Base-by-base conservation (phyloP, 305 asterid genomes). In the Fraxinus baroniana region DNA sequence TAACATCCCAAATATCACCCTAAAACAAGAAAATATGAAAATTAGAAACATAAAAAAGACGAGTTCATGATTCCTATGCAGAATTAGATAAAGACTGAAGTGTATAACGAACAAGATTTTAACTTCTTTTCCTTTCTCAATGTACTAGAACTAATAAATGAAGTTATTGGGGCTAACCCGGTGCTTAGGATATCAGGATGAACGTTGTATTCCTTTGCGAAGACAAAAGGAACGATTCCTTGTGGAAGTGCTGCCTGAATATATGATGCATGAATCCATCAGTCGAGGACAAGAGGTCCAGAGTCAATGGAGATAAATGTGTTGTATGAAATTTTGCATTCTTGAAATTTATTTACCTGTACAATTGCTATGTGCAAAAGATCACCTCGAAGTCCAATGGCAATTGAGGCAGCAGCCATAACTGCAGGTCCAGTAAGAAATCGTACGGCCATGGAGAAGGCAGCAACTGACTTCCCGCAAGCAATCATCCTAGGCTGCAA, bases 181-280 rank as follows among this genome's bases (percentile, higher is more conserved):
- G 99, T 95, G 94, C 98, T 94, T 0, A 95, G 95, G 55, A 95
- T 94, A 74, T 92, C 97, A 4, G 99, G 99, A 88, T 95, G 98
- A 17, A 95, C 97, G 75, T 87, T 89, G 88, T 95, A 95, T 77
- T 95, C 99, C 88, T 24, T 24, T 24, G 26, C 26, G 26, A 24
- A 24, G 26, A 24, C 26, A 24, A 24, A 24, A 24, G 26, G 98
- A 36, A 93, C 98, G 3, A 95, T 95, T 24, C 99, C 99, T 83
- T 95, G 99, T 0, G 99, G 99, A 32, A 95, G 92, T 78, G 99
- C 93, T 55, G 99, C 99, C 99, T 94, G 89, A 6, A 82, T 49
- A 77, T 15, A 5, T 15, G 13, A 81, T 8, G 0, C 28, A 4
- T n/a, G 32, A 24, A 10, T 22, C 20, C 33, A 13, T 74, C 20